Evolutionary conservation across 2,329 filamentous ascomycete genomes (phyloP).

Genomic region (Sordariomycetes sp.): DNA sequence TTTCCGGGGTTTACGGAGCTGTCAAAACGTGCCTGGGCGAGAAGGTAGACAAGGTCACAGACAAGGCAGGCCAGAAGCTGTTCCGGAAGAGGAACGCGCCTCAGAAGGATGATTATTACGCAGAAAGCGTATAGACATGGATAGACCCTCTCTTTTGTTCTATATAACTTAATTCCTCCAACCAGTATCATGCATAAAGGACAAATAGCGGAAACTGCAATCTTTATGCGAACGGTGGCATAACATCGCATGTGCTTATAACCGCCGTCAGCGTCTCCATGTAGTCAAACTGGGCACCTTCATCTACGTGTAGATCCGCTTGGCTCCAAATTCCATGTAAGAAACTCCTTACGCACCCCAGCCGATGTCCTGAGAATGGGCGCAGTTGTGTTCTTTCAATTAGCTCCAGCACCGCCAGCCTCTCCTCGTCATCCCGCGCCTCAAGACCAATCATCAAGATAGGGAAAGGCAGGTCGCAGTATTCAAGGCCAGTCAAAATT

Average conservation of each 20-base stretch:
- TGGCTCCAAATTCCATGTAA: neutral
- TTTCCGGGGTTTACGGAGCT: slow-evolving; percentile 29
- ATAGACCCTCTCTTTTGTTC: neutral
- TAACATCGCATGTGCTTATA: neutral
- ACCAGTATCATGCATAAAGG: too few relatives aligned
- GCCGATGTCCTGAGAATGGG: too few relatives aligned
- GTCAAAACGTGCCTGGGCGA: slow-evolving; percentile 28
- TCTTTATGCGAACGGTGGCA: neutral
- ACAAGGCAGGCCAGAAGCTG: slow-evolving; percentile 25
- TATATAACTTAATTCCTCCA: neutral
- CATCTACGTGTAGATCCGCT: neutral
- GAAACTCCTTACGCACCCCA: neutral
- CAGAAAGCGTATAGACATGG: slow-evolving; percentile 16
- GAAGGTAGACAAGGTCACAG: slow-evolving; percentile 25
- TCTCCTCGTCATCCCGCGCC: neutral
- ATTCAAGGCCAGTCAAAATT: slow-evolving; percentile 7
- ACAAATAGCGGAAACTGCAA: too few relatives aligned
- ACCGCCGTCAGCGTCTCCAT: neutral
- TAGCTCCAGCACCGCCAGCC: neutral
- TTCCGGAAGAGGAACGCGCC: slow-evolving; percentile 20
- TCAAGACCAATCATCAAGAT: neutral
- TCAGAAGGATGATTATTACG: slow-evolving; percentile 14
- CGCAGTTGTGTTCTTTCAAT: neutral
- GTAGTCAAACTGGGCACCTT: neutral
- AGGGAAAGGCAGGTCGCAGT: neutral